Evolutionary conservation across 2,329 filamentous ascomycete genomes (phyloP), one percentile per base, ranked within the genome.

Genomic region (Dactylellina cionopaga): DNA sequence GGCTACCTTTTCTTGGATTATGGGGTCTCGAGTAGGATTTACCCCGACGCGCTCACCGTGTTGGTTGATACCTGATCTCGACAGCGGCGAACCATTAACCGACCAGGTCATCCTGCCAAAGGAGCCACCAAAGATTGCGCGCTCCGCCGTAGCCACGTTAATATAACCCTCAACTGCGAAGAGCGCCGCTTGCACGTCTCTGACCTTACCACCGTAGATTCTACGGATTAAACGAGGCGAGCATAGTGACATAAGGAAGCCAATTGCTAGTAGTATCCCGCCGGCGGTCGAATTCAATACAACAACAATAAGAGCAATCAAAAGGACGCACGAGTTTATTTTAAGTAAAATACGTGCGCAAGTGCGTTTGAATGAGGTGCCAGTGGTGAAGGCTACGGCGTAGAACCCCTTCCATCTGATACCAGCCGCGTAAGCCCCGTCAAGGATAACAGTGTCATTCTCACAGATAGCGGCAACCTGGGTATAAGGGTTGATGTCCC

Each of bases 141-240:
- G 58, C 55, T 80, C 78, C 17, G 78, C 76, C 1, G 78, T 78
- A 1, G 76, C 74, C 2, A 76, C 74, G 25, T 79, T 78, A 39
- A 80, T 71, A 47, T 79, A 75, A 1, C 79, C 79, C 63, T 80
- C 79, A 52, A 80, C 77, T 7, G 79, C 78, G 60, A 80, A 80
- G 43, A 80, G 75, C 17, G 78, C 75, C 0, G 78, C 76, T 44
- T 79, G 78, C 0, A 78, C 76, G 7, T 76, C 74, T 31, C 52
- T 70, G 37, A 80, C 79, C 66, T 78, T 79, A 52, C 78, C 77
- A n/a, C 77, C 76, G 19, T 79, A 78, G 35, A 78, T 75, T 39
- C 75, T 41, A 3, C 75, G 71, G 2, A 79, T 63, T 27, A 80
- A 54, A 10, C 72, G 75, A 1, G 78, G 78, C 2, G 75, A 77